Percentiles rank a stretch among this genome's conserved stretches.
phyloP scores from a whole-genome alignment of 768 basidiomycete genomes.

The Agaricus blazei region DNA sequence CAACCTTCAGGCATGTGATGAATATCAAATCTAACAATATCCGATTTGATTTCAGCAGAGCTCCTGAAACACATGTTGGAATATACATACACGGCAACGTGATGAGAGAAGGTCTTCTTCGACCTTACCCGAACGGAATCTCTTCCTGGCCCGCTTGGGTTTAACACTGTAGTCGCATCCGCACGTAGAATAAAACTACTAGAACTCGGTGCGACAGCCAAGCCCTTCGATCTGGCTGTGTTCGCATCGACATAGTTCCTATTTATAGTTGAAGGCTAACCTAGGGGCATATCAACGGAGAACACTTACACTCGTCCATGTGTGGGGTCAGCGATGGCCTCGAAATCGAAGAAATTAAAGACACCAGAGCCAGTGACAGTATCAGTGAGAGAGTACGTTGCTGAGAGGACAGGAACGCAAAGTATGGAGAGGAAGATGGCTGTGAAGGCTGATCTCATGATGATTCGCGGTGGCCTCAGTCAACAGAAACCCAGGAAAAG shows the following conservation, averaged over 20 bases:
- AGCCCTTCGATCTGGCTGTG: slow-evolving; percentile 39
- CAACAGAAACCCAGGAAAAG: not conserved
- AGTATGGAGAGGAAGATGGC: not conserved
- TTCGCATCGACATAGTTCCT: slow-evolving; percentile 37
- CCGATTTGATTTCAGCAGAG: not conserved
- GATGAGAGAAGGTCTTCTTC: slow-evolving; percentile 45
- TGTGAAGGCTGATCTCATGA: not conserved
- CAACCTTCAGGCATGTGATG: slow-evolving; percentile 34
- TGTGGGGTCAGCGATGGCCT: slow-evolving; percentile 52
- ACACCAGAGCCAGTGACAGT: slow-evolving; percentile 42
- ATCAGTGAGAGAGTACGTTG: slow-evolving; percentile 33
- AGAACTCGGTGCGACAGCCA: slow-evolving; percentile 45
- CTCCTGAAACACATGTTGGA: not conserved
- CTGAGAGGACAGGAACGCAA: not conserved
- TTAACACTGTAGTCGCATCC: slow-evolving; percentile 42
- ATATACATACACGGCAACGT: slow-evolving; percentile 45
- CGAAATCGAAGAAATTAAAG: slow-evolving; percentile 42
- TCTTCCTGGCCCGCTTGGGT: slow-evolving; percentile 43
- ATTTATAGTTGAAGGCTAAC: not conserved
- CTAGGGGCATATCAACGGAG: not conserved
- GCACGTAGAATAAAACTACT: slow-evolving; percentile 46
- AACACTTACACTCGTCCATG: slow-evolving; percentile 53
- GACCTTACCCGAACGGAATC: slow-evolving; percentile 50
- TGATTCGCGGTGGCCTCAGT: not conserved
- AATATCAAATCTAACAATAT: slow-evolving; percentile 26